Conservation (phyloP, 495 filamentous ascomycete genomes). For the Melanomma pulvis-pyrius region DNA sequence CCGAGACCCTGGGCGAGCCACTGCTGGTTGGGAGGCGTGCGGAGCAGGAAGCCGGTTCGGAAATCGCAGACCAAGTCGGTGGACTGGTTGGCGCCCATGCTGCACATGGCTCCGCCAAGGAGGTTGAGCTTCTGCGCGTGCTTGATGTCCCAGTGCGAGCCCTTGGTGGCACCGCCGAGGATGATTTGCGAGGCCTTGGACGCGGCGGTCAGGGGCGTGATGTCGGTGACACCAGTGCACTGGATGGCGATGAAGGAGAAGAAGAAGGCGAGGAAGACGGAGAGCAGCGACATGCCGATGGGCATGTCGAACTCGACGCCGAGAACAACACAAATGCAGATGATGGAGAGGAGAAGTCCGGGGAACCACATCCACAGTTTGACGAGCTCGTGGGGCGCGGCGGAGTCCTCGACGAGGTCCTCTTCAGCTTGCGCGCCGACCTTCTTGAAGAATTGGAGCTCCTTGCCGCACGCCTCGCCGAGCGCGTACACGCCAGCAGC, state of each 20-base stretch:
- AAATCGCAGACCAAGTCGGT: constrained; percentile 61
- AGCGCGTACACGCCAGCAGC: constrained; percentile 49
- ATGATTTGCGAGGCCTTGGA: constrained; percentile 70
- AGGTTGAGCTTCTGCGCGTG: constrained; percentile 64
- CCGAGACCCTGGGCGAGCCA: constrained; percentile 66
- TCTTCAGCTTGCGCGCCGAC: constrained; percentile 45
- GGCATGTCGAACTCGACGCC: constrained; percentile 64
- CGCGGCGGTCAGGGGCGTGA: constrained; percentile 65
- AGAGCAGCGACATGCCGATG: constrained; percentile 62
- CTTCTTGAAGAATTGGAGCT: constrained; percentile 52
- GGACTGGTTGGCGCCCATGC: constrained; percentile 60
- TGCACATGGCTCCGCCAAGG: constrained; percentile 63
- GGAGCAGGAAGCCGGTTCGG: constrained; percentile 64
- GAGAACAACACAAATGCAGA: constrained; percentile 61
- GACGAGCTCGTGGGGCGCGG: constrained; percentile 58
- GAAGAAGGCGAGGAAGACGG: constrained; percentile 64
- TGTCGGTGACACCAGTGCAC: constrained; percentile 63
- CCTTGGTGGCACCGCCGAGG: constrained; percentile 62
- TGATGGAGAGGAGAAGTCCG: constrained; percentile 56
- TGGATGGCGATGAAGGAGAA: constrained; percentile 72
- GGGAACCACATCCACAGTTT: constrained; percentile 64
- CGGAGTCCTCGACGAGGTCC: constrained; percentile 55
- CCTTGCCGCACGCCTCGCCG: constrained; percentile 49
- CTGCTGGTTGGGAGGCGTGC: constrained; percentile 64
- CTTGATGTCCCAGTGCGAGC: constrained; percentile 49